Evolutionary conservation across 75 land plant species (phyloP).

Genomic region (Selaginella tamariscina): DNA sequence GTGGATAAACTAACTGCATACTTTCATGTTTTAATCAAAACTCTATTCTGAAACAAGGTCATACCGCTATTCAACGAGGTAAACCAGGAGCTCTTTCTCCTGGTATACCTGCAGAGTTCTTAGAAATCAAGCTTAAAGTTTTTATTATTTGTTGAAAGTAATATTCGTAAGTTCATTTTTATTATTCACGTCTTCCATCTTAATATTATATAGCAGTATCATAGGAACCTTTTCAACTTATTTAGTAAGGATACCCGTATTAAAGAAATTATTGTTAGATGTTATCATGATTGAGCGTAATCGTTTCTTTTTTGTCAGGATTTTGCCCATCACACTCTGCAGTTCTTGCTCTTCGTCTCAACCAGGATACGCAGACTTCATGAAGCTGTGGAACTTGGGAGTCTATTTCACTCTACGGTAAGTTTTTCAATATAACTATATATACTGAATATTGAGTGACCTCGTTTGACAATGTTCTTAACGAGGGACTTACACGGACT

Average conservation of each 20-base stretch:
- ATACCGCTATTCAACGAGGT: constrained; percentile 64
- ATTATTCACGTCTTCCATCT: no score
- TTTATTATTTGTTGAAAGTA: constrained; percentile 76
- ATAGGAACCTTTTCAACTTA: no score
- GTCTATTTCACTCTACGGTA: constrained; percentile 89
- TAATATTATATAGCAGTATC: no score
- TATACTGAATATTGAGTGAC: constrained; percentile 31
- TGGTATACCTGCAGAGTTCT: constrained; percentile 74
- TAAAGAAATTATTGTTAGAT: no score
- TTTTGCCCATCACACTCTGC: constrained; percentile 74
- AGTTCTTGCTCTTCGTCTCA: constrained; percentile 55
- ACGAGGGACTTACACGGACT: constrained; percentile 18
- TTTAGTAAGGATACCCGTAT: no score
- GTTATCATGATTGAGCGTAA: not conserved
- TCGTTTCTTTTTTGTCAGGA: constrained; percentile 33
- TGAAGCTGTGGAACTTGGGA: constrained; percentile 86
- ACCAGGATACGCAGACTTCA: constrained; percentile 56
- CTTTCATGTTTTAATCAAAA: constrained; percentile 38
- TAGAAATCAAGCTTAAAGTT: constrained; percentile 75
- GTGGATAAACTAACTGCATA: not conserved
- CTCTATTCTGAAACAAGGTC: constrained; percentile 86
- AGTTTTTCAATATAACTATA: not conserved
- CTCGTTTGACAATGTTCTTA: constrained; percentile 53
- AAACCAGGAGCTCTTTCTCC: constrained; percentile 91
- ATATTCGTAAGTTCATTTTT: not conserved